phyloP scores from a whole-genome alignment of 768 basidiomycete species.

The Suillus alpinus region DNA sequence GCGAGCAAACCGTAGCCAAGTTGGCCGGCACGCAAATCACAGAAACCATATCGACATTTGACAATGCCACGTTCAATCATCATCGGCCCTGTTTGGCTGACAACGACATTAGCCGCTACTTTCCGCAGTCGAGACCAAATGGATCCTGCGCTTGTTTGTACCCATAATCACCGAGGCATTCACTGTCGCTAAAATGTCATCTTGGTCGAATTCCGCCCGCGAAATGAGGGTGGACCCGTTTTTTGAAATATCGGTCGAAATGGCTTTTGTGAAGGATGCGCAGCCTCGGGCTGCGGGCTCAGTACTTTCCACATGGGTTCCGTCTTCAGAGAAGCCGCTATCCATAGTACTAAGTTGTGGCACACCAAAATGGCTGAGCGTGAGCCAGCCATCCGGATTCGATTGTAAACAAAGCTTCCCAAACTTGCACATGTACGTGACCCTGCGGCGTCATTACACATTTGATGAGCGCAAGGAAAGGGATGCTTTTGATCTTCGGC shows the following conservation, averaged over 20 bases:
- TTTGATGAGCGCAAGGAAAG: conserved; percentile 1
- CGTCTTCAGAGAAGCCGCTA: not conserved
- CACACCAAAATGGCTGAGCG: not conserved
- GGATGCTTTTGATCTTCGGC: not conserved
- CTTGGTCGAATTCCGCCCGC: not conserved
- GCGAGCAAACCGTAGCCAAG: not conserved
- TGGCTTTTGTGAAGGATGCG: not conserved
- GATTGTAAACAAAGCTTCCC: not conserved
- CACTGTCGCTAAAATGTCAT: conserved; percentile 4
- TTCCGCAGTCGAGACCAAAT: not conserved
- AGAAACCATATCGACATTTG: not conserved
- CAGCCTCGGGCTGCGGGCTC: not conserved
- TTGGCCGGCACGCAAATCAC: not conserved
- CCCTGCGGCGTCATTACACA: not conserved
- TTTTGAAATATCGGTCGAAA: conserved; percentile 1
- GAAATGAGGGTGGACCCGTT: conserved; percentile 2
- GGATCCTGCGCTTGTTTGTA: conserved; percentile 1
- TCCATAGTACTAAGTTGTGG: not conserved
- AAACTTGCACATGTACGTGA: not conserved
- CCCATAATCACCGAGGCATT: conserved; percentile 3
- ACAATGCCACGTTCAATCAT: conserved; percentile 1
- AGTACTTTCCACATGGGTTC: not conserved
- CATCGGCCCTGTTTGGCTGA: not conserved
- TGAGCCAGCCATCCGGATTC: not conserved
- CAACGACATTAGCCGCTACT: not conserved